Evolutionary conservation across 805 yeast genomes (phyloP).

Genomic region (Suhomyces tanzawaensis): DNA sequence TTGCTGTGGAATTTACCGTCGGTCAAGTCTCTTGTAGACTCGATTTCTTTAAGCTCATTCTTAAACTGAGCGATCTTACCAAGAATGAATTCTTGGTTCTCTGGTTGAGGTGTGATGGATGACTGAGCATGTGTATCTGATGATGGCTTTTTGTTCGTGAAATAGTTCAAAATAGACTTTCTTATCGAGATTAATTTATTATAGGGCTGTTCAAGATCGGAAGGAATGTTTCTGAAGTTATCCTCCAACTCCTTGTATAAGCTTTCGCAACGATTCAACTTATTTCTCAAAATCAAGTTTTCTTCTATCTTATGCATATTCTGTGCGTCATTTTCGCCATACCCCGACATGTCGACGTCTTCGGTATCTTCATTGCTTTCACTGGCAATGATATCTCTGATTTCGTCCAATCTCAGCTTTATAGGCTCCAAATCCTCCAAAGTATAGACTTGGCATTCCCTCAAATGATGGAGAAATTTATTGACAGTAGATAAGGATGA

Average conservation of each 20-base stretch:
- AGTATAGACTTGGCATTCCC: constrained; percentile 79
- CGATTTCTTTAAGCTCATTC: constrained; percentile 27
- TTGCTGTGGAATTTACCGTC: constrained; percentile 49
- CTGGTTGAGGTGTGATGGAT: background rate
- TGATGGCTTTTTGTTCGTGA: constrained; percentile 18
- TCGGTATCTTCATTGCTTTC: constrained; percentile 12
- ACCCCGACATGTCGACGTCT: constrained; percentile 8
- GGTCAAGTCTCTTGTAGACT: constrained; percentile 43
- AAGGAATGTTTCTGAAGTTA: constrained; percentile 42
- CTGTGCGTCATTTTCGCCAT: constrained; percentile 1
- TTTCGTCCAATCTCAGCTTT: constrained; percentile 66
- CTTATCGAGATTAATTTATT: constrained; percentile 62
- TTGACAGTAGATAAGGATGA: constrained; percentile 86
- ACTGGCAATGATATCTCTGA: constrained; percentile 53
- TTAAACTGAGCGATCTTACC: constrained; percentile 20
- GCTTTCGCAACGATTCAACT: constrained; percentile 60
- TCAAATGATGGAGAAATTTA: constrained; percentile 76
- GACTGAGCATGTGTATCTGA: background rate
- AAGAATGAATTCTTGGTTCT: constrained; percentile 4
- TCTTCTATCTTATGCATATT: constrained; percentile 51
- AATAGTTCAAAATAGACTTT: constrained; percentile 49
- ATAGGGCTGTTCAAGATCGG: constrained; percentile 43
- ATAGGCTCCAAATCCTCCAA: constrained; percentile 81
- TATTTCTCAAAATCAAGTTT: constrained; percentile 57
- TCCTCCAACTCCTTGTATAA: constrained; percentile 57